Evolutionary conservation across 257 asterid genomes (phyloP).

Genomic region (Datura wrightii): DNA sequence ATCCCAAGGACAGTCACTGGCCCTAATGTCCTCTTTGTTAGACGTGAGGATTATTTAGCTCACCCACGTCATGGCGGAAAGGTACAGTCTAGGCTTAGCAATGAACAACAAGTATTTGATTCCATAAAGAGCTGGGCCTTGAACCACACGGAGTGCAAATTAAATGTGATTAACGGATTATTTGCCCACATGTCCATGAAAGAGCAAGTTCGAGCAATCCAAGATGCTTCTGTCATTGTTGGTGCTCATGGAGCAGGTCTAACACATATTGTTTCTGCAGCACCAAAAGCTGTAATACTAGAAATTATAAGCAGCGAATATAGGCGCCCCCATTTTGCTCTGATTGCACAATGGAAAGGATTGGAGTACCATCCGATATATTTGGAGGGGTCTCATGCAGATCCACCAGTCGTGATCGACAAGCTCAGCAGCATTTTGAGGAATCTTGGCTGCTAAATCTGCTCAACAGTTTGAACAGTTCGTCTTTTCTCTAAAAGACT

Average conservation of each 20-base stretch:
- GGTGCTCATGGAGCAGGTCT: slow-evolving; percentile 99
- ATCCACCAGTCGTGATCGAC: slow-evolving; percentile 61
- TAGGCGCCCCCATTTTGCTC: slow-evolving; percentile 78
- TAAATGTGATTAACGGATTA: slow-evolving; percentile 74
- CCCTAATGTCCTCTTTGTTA: slow-evolving; percentile 78
- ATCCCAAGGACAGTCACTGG: slow-evolving; percentile 45
- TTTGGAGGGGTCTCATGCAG: slow-evolving; percentile 62
- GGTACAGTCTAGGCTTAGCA: slow-evolving; percentile 87
- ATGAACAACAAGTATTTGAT: slow-evolving; percentile 76
- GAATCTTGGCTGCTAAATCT: slow-evolving; percentile 60
- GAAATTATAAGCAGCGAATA: slow-evolving; percentile 85
- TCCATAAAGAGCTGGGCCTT: slow-evolving; percentile 66
- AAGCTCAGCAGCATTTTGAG: slow-evolving; percentile 61
- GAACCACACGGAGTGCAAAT: slow-evolving; percentile 53
- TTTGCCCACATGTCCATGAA: slow-evolving; percentile 97
- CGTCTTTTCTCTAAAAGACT: not conserved
- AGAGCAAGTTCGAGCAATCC: slow-evolving; percentile 90
- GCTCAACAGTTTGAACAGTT: not conserved
- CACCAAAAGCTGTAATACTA: slow-evolving; percentile 58
- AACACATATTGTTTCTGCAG: slow-evolving; percentile 85
- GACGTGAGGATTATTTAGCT: slow-evolving; percentile 93
- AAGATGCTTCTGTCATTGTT: slow-evolving; percentile 77
- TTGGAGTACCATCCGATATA: slow-evolving; percentile 79
- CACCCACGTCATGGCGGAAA: slow-evolving; percentile 96
- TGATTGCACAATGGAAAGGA: slow-evolving; percentile 93